phyloP scores from a whole-genome alignment of 2,329 filamentous ascomycete species.

The Monilinia fructicola region DNA sequence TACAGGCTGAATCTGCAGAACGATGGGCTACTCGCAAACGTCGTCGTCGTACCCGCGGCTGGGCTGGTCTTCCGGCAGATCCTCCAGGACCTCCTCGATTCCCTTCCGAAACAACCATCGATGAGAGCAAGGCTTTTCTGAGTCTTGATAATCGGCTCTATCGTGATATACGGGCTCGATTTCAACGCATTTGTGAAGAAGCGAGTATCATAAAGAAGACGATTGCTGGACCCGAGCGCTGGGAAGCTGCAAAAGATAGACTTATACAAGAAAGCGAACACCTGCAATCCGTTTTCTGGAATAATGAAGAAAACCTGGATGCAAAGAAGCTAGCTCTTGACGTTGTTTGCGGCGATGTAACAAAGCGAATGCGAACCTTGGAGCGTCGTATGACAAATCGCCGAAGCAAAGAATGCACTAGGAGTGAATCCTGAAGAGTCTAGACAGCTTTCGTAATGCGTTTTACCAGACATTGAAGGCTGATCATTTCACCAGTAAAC shows the following conservation, averaged over 20 bases:
- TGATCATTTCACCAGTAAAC: conserved; percentile 69
- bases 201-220: conserved; percentile 73
- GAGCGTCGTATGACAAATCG: conserved; percentile 66
- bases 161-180: conserved; percentile 62
- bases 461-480: conserved; percentile 66
- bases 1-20: conserved; percentile 61
- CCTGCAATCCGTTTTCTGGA: conserved; percentile 61
- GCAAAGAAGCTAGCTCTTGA: conserved; percentile 70
- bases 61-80: conserved; percentile 66
- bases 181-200: conserved; percentile 68
- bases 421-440: conserved; percentile 67
- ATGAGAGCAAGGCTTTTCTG: conserved; percentile 72
- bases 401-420: conserved; percentile 71
- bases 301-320: conserved; percentile 57
- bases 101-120: conserved; percentile 78
- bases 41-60: conserved; percentile 66
- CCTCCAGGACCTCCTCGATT: conserved; percentile 69
- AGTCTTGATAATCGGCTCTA: conserved; percentile 64
- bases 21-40: conserved; percentile 64
- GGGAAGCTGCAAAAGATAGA: conserved; percentile 68
- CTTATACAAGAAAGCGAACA: conserved; percentile 65
- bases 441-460: conserved; percentile 63
- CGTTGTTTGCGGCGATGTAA: conserved; percentile 77
- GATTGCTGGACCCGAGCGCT: conserved; percentile 67
- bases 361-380: conserved; percentile 70